Base-by-base conservation (phyloP, 345 rosid genomes). In the Eucalyptus pauciflora region DNA sequence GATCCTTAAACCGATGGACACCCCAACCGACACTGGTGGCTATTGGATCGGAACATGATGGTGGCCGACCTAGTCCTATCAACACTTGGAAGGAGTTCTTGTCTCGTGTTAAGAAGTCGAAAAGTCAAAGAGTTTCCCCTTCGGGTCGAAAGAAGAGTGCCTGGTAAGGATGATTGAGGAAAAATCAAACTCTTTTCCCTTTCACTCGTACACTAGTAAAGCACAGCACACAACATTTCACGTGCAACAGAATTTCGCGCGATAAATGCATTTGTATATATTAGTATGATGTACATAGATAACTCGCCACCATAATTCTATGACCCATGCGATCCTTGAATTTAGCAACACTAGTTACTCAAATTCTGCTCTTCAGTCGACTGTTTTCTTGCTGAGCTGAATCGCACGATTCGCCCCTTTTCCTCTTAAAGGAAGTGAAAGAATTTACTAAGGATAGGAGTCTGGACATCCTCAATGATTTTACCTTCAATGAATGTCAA, bases 21-120 rank as follows among this genome's bases (percentile, higher is more conserved):
- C n/a, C 94, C 93, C 1, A 89, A 92, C 85, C 89, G 85, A 8
- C 92, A 89, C 89, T 88, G 93, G 88, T 88, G 13, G 27, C 64
- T 10, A 88, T 51, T 91, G 86, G 49, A 43, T 83, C 12, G 62
- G 62, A 58, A 58, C 80, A 89, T 27, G 87, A 88, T 87, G 89
- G 94, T 94, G 92, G 94, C 89, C 43, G 91, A 86, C 95, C 95
- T 3, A 93, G 95, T n/a, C 95, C 95, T 4, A 88, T 92, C 31
- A 93, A 92, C 87, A 67, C n/a, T n/a, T n/a, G n/a, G n/a, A n/a
- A n/a, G n/a, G 45, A 43, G 76, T 90, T 92, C 88, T 90, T 92
- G 86, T 86, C 91, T 89, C 86, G 88, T 87, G 80, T 92, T 90
- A 86, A 87, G 87, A 60, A 67, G 89, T 15, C 85, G 25, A 86